Evolutionary conservation across 2,329 filamentous ascomycete genomes (phyloP), one percentile per base, ranked within the genome.

Genomic region (Dichotomopilus funicola): DNA sequence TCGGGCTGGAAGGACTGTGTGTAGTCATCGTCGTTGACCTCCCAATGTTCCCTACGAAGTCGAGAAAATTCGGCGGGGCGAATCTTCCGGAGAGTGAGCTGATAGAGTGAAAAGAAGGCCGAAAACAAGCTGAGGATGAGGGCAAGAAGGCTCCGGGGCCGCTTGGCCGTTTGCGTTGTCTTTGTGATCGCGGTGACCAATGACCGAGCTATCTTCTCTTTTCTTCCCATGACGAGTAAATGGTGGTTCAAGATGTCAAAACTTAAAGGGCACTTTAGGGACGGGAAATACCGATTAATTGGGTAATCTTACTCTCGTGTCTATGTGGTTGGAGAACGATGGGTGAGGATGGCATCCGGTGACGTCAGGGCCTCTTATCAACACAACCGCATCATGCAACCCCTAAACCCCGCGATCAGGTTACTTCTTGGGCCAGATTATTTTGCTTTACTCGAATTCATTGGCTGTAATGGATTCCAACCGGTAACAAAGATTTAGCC

Each of bases 91-190:
- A 83, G 73, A 1, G 70, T 67, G 4, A 82, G 71, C 50, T 74
- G 70, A 65, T 77, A 78, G 3, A 82, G 61, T 0, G 75, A 73
- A 66, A 85, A 83, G 61, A 85, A 79, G 7, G 70, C 47, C 13
- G 67, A 66, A 55, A 74, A 69, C 13, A 73, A 51, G 19, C 75
- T 69, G 31, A 80, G 60, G 43, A 81, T 69, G 43, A 73, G 72
- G 27, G 70, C 69, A 19, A 81, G 66, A 0, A 62, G 57, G 62
- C 63, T 66, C 5, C 60, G 58, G 6, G 63, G 54, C 13, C 64
- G 63, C 35, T 59, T 62, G 56, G 66, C 63, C 53, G 65, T 59
- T 5, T 68, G 66, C 42, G 62, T 63, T 31, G 58, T 57, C 37
- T 62, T 65, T 43, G 68, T 60, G 52, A 76, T 67, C 49, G 72